Conservation (phyloP, 768 basidiomycete species). For the Antrodiella citrinella region DNA sequence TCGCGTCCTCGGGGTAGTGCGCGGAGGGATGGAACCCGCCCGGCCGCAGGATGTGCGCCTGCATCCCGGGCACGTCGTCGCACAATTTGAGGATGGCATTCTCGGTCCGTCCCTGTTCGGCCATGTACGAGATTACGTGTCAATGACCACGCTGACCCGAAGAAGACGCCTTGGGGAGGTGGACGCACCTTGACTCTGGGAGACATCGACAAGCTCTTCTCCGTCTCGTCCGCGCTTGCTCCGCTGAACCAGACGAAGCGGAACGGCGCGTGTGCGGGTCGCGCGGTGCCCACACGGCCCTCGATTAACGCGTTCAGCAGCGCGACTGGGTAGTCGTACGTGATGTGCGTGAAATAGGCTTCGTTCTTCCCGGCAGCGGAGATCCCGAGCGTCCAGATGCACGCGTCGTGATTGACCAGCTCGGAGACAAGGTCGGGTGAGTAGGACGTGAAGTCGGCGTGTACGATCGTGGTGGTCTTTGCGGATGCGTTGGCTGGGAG, state of each 20-base stretch:
- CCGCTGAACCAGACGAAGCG: slow-evolving; percentile 32
- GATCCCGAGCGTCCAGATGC: slow-evolving; percentile 30
- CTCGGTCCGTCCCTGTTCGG: slow-evolving; percentile 26
- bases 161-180: neutral
- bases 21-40: slow-evolving; percentile 27
- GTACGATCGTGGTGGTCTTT: slow-evolving; percentile 25
- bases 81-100: slow-evolving; percentile 21
- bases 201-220: slow-evolving; percentile 23
- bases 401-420: slow-evolving; percentile 27
- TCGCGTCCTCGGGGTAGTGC: slow-evolving; percentile 19
- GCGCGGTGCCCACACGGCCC: slow-evolving; percentile 17
- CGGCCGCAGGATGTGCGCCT: slow-evolving; percentile 23
- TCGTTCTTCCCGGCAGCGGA: slow-evolving; percentile 22
- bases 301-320: slow-evolving; percentile 23
- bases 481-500: slow-evolving; percentile 18
- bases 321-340: slow-evolving; percentile 27
- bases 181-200: slow-evolving; percentile 27
- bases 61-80: slow-evolving; percentile 14
- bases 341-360: slow-evolving; percentile 25
- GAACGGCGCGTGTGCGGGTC: slow-evolving; percentile 20
- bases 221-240: slow-evolving; percentile 27
- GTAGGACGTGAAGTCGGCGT: slow-evolving; percentile 27
- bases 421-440: slow-evolving; percentile 19
- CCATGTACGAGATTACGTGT: no score
- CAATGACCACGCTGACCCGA: neutral